Base-by-base conservation (phyloP, 108 stramenopile genomes). In the Nitzschia putrida region DNA sequence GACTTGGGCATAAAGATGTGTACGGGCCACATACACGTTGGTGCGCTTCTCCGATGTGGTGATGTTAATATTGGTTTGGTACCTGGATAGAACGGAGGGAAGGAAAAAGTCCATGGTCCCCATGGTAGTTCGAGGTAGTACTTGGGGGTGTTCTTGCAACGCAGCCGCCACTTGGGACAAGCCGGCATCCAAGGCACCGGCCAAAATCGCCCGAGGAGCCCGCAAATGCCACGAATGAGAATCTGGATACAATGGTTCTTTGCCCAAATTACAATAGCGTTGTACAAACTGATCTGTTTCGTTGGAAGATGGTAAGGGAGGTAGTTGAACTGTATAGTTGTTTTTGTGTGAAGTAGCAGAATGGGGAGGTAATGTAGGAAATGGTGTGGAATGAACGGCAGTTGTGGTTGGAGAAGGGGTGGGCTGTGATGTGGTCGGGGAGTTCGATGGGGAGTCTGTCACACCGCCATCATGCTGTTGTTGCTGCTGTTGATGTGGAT, bases 1-100 rank as follows among this genome's bases (percentile, higher is more conserved):
- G 49, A 64, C 69, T 70, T 65, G 56, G 37, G 69, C 64, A 69
- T 77, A 76, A 58, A 77, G 66, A 39, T 57, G 64, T 25, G 66
- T 51, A n/a, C 76, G 54, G 12, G 69, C 76, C 20, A 63, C 56
- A 66, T 56, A 70, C 56, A 77, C 69, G 43, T 71, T 70, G 54
- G 59, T 25, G 14, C 29, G 50, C n/a, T 57, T 34, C 4, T 34
- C 29, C 29, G 29, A 34, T 4, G 29, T 25, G 4, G 49, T 61
- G n/a, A n/a, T 18, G 14, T 44, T 23, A 1, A 44, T 18, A 37
- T 34, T 55, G 8, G 52, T 24, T 13, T 26, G 52, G 39, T 53
- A 76, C 56, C 45, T 63, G 45, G 45, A 21, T 25, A 76, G 69
- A 52, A 47, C 20, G 4, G 55, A 39, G 3, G 74, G 74, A 18